Evolutionary conservation across 208 protist species (phyloP).

Genomic region (Strigomonas culicis): DNA sequence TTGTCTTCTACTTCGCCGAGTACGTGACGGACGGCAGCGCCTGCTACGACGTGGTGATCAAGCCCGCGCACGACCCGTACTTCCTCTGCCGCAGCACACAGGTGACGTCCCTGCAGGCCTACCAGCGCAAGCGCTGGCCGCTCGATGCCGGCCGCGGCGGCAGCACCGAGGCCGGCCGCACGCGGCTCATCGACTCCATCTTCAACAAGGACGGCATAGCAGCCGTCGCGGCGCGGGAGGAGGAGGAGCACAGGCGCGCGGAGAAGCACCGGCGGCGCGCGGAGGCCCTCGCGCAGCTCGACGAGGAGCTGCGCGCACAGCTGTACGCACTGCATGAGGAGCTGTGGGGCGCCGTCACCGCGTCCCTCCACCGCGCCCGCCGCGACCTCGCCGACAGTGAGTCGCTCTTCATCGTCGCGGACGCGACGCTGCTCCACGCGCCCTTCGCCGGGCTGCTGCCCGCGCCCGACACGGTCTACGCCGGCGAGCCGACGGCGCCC

Average conservation of each 20-base stretch:
- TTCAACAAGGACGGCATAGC: neutral
- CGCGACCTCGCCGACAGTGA: constrained; percentile 40
- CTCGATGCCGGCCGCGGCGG: constrained; percentile 6
- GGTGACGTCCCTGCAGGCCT: constrained; percentile 54
- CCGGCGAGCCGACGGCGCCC: constrained; percentile 14
- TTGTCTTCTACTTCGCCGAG: constrained; percentile 90
- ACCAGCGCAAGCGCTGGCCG: constrained; percentile 29
- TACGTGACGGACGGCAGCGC: constrained; percentile 62
- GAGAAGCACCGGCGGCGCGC: neutral
- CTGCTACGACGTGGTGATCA: constrained; percentile 68
- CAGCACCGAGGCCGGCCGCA: neutral
- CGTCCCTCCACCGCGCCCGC: constrained; percentile 33
- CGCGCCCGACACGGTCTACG: constrained; percentile 13
- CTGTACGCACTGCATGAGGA: constrained; percentile 74
- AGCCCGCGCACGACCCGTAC: constrained; percentile 39
- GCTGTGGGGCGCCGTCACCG: constrained; percentile 64
- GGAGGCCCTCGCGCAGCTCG: constrained; percentile 2
- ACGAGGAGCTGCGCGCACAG: constrained; percentile 27
- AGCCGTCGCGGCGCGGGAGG: neutral
- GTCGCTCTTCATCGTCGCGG: constrained; percentile 70
- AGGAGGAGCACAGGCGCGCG: constrained; percentile 4
- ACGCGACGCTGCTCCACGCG: constrained; percentile 67
- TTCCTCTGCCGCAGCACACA: constrained; percentile 68
- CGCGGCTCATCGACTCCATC: neutral
- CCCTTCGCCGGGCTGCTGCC: constrained; percentile 70